Base-by-base conservation (phyloP, 441 rosid genomes). In the Erodium moschatum region DNA sequence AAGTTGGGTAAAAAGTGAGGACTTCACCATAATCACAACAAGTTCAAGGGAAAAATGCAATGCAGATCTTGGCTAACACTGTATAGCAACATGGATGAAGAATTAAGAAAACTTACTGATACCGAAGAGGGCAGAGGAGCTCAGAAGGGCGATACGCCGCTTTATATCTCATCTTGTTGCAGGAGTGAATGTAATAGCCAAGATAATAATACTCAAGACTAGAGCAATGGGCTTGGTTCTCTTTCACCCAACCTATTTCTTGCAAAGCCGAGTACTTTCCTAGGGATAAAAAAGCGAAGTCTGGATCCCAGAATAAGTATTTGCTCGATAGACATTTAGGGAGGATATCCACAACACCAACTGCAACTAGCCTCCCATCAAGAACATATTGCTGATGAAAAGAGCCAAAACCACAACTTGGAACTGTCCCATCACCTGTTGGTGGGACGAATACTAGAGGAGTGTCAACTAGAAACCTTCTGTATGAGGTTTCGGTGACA, bases 291-390 rank as follows among this genome's bases (percentile, higher is more conserved):
- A 80, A 87, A 66, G 97, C 90, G 67, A 78, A 81, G 75, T 91
- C 98, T 18, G 98, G 97, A 76, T 93, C 98, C 97, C 98, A 93
- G 76, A 93, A 91, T 56, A 93, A 78, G 78, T 91, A 93, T 77
- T 88, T 89, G 85, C 98, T 93, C 0, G 97, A 93, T 79, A 93
- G 80, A 77, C 97, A 91, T 76, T 80, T 85, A 27, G 98, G 98
- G 64, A 93, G 96, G 75, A 91, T 80, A 79, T 93, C 98, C 21
- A 93, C 68, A 20, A 93, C 95, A 60, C 98, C 98, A 50, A 91
- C 97, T 33, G 95, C 97, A 80, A 93, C 88, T 33, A 93, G 84
- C 73, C 35, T 85, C 19, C 84, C 97, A 80, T 93, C 89, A 67
- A 93, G 76, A 69, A 86, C 70, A 79, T 88, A 93, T 72, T 86